A percentile compares a stretch with the other conserved stretches of the same genome.
Evolutionary conservation across 139 green algal genomes (phyloP).

Genomic region (Chlamydomonas sp.): DNA sequence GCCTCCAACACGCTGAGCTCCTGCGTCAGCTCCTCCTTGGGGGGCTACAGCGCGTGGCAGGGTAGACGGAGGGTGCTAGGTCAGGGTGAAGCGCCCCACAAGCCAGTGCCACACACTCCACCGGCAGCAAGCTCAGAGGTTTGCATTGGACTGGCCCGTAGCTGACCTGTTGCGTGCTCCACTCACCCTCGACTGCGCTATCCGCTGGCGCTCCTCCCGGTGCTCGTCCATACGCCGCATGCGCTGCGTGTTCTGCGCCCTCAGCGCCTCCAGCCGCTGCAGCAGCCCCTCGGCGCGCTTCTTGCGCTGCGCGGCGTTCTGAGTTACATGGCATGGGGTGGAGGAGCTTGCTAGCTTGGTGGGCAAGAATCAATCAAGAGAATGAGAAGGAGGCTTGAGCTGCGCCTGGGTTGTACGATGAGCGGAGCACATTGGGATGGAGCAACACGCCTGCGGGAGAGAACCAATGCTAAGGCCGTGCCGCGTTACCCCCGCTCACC

Average conservation of each 20-base stretch:
- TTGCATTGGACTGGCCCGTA: not conserved
- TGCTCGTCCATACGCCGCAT: constrained; percentile 3
- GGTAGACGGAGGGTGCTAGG: not conserved
- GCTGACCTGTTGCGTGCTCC: not conserved
- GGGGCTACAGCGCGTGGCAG: not conserved
- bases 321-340: not conserved
- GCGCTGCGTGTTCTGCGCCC: constrained; percentile 38
- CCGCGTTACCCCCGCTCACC: not conserved
- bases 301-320: not conserved
- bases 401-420: not conserved
- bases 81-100: not conserved
- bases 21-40: constrained; percentile 12
- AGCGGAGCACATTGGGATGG: not conserved
- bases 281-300: not conserved
- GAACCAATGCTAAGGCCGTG: not conserved
- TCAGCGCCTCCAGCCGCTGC: constrained; percentile 44
- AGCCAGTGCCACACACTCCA: not conserved
- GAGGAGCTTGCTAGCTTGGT: not conserved
- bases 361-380: not conserved
- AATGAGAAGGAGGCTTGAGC: not conserved
- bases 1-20: constrained; percentile 9
- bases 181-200: constrained; percentile 4
- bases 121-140: not conserved
- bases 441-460: not conserved
- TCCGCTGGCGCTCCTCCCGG: not conserved